Percentiles rank a stretch among this genome's conserved stretches.
phyloP scores from a whole-genome alignment of 1,139 yeast genomes.

The Candida pseudocylindracea region DNA sequence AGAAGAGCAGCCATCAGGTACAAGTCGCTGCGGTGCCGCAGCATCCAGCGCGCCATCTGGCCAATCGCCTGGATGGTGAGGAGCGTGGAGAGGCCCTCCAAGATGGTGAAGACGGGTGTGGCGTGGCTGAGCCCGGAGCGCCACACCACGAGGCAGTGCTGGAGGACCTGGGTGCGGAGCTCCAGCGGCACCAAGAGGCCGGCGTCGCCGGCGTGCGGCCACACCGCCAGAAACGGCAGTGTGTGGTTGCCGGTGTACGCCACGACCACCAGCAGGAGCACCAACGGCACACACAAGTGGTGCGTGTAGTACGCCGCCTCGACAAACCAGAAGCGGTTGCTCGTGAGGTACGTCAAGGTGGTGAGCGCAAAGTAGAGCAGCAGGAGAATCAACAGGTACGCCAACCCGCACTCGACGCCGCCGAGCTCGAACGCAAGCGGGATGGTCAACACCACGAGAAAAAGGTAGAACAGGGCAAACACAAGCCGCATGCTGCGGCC shows the following conservation, averaged over 20 bases:
- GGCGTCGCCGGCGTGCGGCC: constrained; percentile 3
- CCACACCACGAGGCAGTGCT: constrained; percentile 23
- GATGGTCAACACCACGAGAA: constrained; percentile 56
- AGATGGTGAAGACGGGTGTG: constrained; percentile 69
- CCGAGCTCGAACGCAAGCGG: constrained; percentile 95
- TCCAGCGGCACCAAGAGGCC: constrained; percentile 3
- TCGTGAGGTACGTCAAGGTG: constrained; percentile 36
- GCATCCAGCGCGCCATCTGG: constrained; percentile 55
- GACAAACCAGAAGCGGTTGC: constrained; percentile 24
- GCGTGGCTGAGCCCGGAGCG: constrained; percentile 45
- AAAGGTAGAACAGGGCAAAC: constrained; percentile 18
- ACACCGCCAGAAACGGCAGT: constrained; percentile 2
- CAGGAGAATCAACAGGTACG: constrained; percentile 62
- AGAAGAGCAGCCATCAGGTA: constrained; percentile 66
- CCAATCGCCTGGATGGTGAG: constrained; percentile 82
- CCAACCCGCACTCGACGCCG: constrained; percentile 72
- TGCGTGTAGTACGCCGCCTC: constrained; percentile 58
- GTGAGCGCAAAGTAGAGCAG: constrained; percentile 49
- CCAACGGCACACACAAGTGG: constrained; percentile 63
- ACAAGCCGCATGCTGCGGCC: no score
- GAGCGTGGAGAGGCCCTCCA: constrained; percentile 86
- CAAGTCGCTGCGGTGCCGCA: constrained; percentile 42
- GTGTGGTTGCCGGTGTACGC: constrained; percentile 17
- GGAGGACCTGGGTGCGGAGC: no score
- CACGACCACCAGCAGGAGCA: constrained; percentile 52